Conservation (phyloP, 2,329 filamentous ascomycete genomes). For the Colletotrichum lini region DNA sequence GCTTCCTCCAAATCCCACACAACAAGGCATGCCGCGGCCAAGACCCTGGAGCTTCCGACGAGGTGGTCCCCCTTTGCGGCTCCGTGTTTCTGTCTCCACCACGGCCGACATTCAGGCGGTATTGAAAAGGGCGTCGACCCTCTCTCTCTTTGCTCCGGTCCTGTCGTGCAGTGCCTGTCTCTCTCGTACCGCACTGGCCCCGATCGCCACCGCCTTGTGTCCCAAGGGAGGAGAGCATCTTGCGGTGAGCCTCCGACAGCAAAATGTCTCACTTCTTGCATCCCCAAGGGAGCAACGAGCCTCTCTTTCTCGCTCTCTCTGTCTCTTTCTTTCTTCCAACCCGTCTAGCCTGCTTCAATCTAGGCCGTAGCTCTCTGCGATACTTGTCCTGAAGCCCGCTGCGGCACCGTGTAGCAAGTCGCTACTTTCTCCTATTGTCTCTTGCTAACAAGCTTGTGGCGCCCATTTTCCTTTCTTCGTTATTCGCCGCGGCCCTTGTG, state of each 20-base stretch:
- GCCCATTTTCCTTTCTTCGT: neutral
- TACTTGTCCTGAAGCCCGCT: slow-evolving; percentile 23
- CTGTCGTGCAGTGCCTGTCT: neutral
- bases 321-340: neutral
- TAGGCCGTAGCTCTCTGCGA: slow-evolving; percentile 10
- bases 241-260: slow-evolving; percentile 36
- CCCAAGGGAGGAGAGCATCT: slow-evolving; percentile 16
- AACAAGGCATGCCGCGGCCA: neutral
- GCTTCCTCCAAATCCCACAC: neutral
- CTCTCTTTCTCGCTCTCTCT: too few relatives aligned
- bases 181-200: neutral
- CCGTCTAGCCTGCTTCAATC: slow-evolving; percentile 35
- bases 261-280: slow-evolving; percentile 33
- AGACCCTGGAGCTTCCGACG: slow-evolving; percentile 8
- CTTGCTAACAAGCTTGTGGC: slow-evolving; percentile 12
- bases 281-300: slow-evolving; percentile 17
- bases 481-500: neutral
- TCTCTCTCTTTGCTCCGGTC: too few relatives aligned
- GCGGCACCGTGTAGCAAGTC: slow-evolving; percentile 30
- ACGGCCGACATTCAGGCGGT: slow-evolving; percentile 6
- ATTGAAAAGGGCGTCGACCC: neutral
- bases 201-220: slow-evolving; percentile 17
- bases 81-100: slow-evolving; percentile 27
- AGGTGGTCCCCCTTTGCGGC: slow-evolving; percentile 3
- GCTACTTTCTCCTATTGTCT: slow-evolving; percentile 30